Evolutionary conservation across 345 rosid species (phyloP).

Genomic region (Euphorbia pulcherrima): DNA sequence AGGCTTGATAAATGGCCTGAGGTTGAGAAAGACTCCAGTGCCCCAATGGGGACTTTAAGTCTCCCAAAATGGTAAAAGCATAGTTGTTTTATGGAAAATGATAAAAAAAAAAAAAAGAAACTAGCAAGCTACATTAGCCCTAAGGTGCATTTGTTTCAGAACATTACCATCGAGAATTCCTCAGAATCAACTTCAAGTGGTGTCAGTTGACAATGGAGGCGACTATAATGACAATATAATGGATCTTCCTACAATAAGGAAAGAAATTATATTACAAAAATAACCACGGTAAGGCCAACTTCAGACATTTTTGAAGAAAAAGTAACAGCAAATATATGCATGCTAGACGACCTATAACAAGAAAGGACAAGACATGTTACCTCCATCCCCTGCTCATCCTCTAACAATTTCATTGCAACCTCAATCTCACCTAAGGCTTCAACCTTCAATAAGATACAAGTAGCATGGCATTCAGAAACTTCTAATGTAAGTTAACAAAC

Average conservation of each 20-base stretch:
- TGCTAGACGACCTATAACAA: not conserved
- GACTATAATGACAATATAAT: conserved; percentile 52
- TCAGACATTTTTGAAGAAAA: not conserved
- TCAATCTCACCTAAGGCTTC: conserved; percentile 90
- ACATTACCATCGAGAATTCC: conserved; percentile 62
- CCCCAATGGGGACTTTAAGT: not conserved
- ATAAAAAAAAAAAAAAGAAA: not conserved
- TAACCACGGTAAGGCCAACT: not conserved
- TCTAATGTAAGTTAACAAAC: conserved; percentile 14
- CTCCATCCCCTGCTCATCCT: conserved; percentile 43
- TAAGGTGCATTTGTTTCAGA: not conserved
- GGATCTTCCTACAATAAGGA: conserved; percentile 64
- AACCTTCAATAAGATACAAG: conserved; percentile 45
- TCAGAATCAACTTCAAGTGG: conserved; percentile 58
- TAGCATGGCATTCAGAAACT: conserved; percentile 22
- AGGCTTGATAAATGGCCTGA: not conserved
- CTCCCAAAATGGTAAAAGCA: not conserved
- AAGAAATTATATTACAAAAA: conserved; percentile 18
- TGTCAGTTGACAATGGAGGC: conserved; percentile 61
- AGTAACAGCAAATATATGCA: not conserved
- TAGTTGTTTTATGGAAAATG: no score
- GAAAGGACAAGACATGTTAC: conserved; percentile 30
- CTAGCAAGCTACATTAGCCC: no score
- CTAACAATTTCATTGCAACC: conserved; percentile 74
- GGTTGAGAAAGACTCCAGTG: not conserved